Conservation (phyloP, 2,329 filamentous ascomycete genomes). For the Drechslerella stenobrocha region DNA sequence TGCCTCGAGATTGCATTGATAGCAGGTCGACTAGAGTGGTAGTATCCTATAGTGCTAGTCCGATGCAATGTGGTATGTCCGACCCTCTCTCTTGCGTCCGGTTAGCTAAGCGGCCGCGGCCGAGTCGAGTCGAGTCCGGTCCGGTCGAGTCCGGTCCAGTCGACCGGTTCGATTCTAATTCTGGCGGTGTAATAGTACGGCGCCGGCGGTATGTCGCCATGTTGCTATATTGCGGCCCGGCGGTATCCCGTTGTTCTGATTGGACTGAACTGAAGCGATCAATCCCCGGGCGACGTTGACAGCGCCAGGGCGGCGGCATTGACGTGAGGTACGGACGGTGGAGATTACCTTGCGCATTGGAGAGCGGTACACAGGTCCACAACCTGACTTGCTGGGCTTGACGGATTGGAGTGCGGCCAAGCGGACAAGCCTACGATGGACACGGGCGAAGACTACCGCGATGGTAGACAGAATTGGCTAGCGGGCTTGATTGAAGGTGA, state of each 20-base stretch:
- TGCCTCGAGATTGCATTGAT: too few species aligned
- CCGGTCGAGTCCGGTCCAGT: neutral
- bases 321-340: neutral
- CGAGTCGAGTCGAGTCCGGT: neutral
- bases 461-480: too few species aligned
- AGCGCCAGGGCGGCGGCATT: neutral
- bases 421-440: too few species aligned
- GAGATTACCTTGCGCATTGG: neutral
- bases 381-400: too few species aligned
- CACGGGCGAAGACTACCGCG: too few species aligned
- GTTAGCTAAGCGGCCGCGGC: constrained; percentile 46
- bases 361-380: too few species aligned
- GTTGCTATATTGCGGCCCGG: neutral
- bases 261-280: neutral
- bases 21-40: too few species aligned
- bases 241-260: neutral
- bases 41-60: too few species aligned
- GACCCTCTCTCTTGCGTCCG: constrained; percentile 17
- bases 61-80: neutral
- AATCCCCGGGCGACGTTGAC: constrained; percentile 1
- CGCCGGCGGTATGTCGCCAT: neutral
- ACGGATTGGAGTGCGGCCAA: too few species aligned
- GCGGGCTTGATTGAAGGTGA: too few species aligned
- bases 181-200: too few species aligned
- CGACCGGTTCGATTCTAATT: neutral